Percentiles rank a stretch among this genome's conserved stretches.
phyloP scores from a whole-genome alignment of 805 yeast species.

The Ogataea populi-albae region DNA sequence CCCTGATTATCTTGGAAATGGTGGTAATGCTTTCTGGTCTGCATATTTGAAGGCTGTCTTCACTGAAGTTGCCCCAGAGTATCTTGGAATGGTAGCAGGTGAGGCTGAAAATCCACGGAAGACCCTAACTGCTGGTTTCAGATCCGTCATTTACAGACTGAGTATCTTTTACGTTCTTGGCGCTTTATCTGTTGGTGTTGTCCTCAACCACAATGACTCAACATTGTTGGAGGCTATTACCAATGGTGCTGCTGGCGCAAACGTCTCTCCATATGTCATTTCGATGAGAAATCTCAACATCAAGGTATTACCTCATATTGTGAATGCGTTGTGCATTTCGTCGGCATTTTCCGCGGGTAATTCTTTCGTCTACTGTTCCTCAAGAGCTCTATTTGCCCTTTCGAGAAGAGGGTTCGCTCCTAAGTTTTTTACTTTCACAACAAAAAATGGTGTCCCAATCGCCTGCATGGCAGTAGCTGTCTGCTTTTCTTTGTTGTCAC shows the following conservation, averaged over 20 bases:
- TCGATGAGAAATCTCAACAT: conserved; percentile 74
- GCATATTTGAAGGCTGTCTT: conserved; percentile 71
- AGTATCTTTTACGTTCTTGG: conserved; percentile 69
- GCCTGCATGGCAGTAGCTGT: conserved; percentile 36
- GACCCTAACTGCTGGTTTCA: conserved; percentile 74
- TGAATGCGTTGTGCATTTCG: conserved; percentile 71
- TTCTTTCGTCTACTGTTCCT: conserved; percentile 71
- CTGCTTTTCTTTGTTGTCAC: conserved; percentile 25
- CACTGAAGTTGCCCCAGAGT: conserved; percentile 80
- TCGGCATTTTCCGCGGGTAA: conserved; percentile 85
- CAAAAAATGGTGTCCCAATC: conserved; percentile 55
- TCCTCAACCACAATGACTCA: conserved; percentile 70
- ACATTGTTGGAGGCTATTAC: conserved; percentile 54
- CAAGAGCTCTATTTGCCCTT: conserved; percentile 64
- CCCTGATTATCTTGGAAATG: conserved; percentile 52
- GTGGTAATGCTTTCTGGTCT: conserved; percentile 64
- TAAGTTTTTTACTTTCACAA: conserved; percentile 55
- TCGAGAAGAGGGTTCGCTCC: conserved; percentile 77
- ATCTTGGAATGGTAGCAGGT: conserved; percentile 80
- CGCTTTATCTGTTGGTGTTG: conserved; percentile 72
- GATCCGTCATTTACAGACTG: conserved; percentile 67
- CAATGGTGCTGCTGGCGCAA: conserved; percentile 69
- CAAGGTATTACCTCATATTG: conserved; percentile 66
- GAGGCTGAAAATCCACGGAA: conserved; percentile 62
- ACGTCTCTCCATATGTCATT: conserved; percentile 77